Conservation (phyloP, 73 alveolate genomes). For the Stentor coeruleus region DNA sequence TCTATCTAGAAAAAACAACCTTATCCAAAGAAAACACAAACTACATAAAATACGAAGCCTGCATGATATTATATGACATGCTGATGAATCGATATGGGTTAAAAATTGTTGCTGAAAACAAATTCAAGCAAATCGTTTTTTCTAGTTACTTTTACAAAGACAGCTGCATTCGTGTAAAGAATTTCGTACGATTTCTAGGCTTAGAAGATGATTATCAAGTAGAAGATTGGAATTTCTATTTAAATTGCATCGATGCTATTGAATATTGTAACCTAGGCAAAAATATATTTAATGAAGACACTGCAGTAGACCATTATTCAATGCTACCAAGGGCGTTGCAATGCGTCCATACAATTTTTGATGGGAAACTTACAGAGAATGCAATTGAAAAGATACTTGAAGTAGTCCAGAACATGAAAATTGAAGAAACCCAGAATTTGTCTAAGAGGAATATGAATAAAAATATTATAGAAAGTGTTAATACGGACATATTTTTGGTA, state of each 20-base stretch:
- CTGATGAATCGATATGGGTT: slow-evolving; percentile 20
- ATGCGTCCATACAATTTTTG: not conserved
- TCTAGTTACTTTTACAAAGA: not conserved
- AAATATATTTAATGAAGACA: not conserved
- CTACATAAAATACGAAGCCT: not conserved
- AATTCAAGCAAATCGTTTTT: slow-evolving; percentile 23
- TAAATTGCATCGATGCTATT: not conserved
- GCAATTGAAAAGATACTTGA: not conserved
- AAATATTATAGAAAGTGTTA: not conserved
- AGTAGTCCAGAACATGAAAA: not conserved
- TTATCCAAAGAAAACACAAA: not conserved
- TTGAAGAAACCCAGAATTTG: not conserved
- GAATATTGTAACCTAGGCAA: slow-evolving; percentile 5
- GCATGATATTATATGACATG: not conserved
- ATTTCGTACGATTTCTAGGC: slow-evolving; percentile 10
- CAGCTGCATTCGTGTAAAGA: not conserved
- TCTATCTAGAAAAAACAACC: not conserved
- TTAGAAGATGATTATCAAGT: not conserved
- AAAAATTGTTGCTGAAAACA: slow-evolving; percentile 26
- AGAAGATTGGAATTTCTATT: slow-evolving; percentile 11
- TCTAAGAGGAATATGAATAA: not conserved
- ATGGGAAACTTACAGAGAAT: not conserved
- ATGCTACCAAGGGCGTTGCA: not conserved
- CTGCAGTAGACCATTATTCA: not conserved
- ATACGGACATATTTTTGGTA: slow-evolving; percentile 9